A percentile compares a stretch with the other conserved stretches of the same genome.
These are phyloP conservation scores for Solanum dulcamara DNA, from an alignment of 257 asterid species.

Conservation along the genomic window DNA sequence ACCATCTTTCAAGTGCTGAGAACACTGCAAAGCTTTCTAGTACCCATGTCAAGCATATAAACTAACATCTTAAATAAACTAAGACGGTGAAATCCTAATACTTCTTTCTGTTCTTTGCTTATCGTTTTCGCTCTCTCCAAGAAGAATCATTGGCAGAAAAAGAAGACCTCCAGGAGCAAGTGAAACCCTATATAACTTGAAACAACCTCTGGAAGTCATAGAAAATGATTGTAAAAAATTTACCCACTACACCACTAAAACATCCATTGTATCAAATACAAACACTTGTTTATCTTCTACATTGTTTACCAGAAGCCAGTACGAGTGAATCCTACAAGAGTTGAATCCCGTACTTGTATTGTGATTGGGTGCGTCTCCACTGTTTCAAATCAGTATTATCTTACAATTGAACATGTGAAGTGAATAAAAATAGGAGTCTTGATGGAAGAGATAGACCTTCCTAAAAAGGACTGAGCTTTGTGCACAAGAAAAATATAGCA, in stretches of 20 bases:
- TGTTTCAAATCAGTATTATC: neutral
- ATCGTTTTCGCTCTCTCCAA: neutral
- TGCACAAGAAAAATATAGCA: neutral
- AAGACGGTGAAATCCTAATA: neutral
- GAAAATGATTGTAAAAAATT: neutral
- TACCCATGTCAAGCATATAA: neutral
- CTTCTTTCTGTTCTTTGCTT: neutral
- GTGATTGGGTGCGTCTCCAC: neutral
- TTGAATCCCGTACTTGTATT: neutral
- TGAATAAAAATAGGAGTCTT: neutral
- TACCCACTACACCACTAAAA: neutral
- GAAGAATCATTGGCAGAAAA: neutral
- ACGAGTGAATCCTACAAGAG: neutral
- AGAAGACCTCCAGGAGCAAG: neutral
- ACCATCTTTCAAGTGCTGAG: neutral
- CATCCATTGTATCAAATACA: neutral
- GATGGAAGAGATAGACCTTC: neutral
- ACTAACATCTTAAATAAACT: neutral
- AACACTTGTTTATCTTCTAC: neutral
- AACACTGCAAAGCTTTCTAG: neutral
- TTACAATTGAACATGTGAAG: neutral
- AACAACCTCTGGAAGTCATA: neutral
- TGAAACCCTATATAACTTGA: neutral
- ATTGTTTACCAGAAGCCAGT: neutral
- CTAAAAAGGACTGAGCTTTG: neutral